Evolutionary conservation across 805 yeast genomes (phyloP).

Genomic region (Monosporozyma solicola): DNA sequence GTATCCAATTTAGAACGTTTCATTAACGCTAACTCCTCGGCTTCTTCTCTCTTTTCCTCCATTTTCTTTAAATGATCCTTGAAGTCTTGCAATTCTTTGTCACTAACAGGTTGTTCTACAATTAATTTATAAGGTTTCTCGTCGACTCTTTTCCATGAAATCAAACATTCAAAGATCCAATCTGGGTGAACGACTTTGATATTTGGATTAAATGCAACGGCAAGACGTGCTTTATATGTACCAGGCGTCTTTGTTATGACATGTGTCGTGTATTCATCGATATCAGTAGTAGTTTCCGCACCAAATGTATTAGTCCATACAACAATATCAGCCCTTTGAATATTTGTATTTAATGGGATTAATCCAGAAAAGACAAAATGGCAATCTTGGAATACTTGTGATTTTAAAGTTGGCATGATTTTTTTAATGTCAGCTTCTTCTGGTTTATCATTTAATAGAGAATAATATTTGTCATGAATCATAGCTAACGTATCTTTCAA

Average conservation of each 20-base stretch:
- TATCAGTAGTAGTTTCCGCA: slow-evolving; percentile 68
- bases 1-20: slow-evolving; percentile 10
- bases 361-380: slow-evolving; percentile 78
- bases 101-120: slow-evolving; percentile 40
- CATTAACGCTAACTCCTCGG: slow-evolving; percentile 16
- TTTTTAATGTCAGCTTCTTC: slow-evolving; percentile 55
- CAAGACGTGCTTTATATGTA: slow-evolving; percentile 78
- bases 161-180: slow-evolving; percentile 84
- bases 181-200: slow-evolving; percentile 81
- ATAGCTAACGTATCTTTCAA: slow-evolving; percentile 52
- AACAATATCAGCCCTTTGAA: slow-evolving; percentile 76
- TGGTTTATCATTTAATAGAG: slow-evolving; percentile 27
- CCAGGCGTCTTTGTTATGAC: slow-evolving; percentile 73
- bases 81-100: slow-evolving; percentile 32
- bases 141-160: slow-evolving; percentile 64
- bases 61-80: slow-evolving; percentile 22
- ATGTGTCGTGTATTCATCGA: slow-evolving; percentile 71
- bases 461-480: slow-evolving; percentile 63
- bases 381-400: slow-evolving; percentile 54
- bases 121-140: slow-evolving; percentile 50
- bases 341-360: slow-evolving; percentile 71
- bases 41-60: slow-evolving; percentile 32
- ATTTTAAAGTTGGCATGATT: slow-evolving; percentile 71
- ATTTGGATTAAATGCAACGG: slow-evolving; percentile 50
- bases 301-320: slow-evolving; percentile 92